These are phyloP conservation scores for Hyaloscypha bicolor DNA, from an alignment of 495 filamentous ascomycete genomes.

Conservation along the genomic window DNA sequence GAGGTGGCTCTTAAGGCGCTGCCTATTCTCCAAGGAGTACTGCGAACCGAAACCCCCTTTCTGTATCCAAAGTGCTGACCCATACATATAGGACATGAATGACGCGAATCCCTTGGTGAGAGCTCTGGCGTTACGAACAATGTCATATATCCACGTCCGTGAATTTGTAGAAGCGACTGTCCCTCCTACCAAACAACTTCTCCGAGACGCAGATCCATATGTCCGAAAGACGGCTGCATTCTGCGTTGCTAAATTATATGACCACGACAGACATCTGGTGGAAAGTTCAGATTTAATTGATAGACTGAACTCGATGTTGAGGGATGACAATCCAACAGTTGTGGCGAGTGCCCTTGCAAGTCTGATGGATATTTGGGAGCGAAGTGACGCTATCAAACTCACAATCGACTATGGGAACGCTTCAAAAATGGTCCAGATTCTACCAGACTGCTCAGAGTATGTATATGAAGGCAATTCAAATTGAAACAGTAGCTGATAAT, in stretches of 20 bases:
- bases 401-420: slow-evolving; percentile 97
- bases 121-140: slow-evolving; percentile 89
- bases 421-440: slow-evolving; percentile 94
- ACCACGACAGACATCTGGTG: slow-evolving; percentile 89
- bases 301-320: slow-evolving; percentile 82
- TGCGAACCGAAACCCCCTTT: slow-evolving; percentile 26
- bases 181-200: slow-evolving; percentile 76
- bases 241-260: slow-evolving; percentile 96
- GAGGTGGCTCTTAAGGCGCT: slow-evolving; percentile 94
- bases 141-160: slow-evolving; percentile 95
- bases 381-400: slow-evolving; percentile 94
- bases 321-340: slow-evolving; percentile 96
- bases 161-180: slow-evolving; percentile 95
- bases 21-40: slow-evolving; percentile 79
- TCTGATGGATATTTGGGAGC: slow-evolving; percentile 98
- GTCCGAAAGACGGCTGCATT: slow-evolving; percentile 97
- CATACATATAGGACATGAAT: slow-evolving; percentile 75
- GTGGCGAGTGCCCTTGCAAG: slow-evolving; percentile 91
- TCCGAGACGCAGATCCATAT: slow-evolving; percentile 90
- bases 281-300: slow-evolving; percentile 93
- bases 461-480: slow-evolving; percentile 33
- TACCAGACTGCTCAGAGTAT: slow-evolving; percentile 96
- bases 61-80: not conserved
- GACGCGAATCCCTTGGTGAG: slow-evolving; percentile 91
- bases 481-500: slow-evolving; percentile 14